Percentiles rank a stretch among this genome's conserved stretches.
Evolutionary conservation across 352 stramenopile genomes (phyloP).

Genomic region (Phytophthora kernoviae): DNA sequence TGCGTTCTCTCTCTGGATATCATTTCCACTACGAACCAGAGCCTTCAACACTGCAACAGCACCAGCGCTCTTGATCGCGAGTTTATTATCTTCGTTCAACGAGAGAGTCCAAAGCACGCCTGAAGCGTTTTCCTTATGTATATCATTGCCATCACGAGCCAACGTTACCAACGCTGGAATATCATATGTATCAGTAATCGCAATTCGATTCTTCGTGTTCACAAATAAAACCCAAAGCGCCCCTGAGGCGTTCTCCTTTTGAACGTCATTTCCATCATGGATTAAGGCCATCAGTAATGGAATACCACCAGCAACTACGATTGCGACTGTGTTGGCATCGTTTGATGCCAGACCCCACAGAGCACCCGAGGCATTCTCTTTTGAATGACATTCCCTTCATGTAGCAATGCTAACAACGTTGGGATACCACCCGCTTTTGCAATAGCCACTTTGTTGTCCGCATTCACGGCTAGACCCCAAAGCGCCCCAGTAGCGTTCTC

Average conservation of each 20-base stretch:
- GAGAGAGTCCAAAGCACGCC: not conserved
- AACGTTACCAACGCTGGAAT: slow-evolving; percentile 1
- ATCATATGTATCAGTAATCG: not conserved
- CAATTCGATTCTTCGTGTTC: too few species aligned
- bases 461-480: not conserved
- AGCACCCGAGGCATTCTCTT: not conserved
- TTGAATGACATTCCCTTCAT: not conserved
- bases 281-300: slow-evolving; percentile 3
- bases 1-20: too few species aligned
- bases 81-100: not conserved
- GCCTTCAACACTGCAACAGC: too few species aligned
- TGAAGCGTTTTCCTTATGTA: not conserved
- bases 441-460: not conserved
- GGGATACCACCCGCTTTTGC: not conserved
- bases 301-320: slow-evolving; percentile 3
- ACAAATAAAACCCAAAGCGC: not conserved
- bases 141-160: not conserved
- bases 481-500: slow-evolving; percentile 2
- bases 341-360: slow-evolving; percentile 4
- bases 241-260: slow-evolving; percentile 10
- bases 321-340: not conserved
- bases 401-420: not conserved
- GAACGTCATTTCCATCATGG: not conserved
- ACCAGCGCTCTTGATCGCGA: not conserved
- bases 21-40: too few species aligned